Evolutionary conservation across 495 filamentous ascomycete species (phyloP).

Genomic region (Aspergillus coremiiformis): DNA sequence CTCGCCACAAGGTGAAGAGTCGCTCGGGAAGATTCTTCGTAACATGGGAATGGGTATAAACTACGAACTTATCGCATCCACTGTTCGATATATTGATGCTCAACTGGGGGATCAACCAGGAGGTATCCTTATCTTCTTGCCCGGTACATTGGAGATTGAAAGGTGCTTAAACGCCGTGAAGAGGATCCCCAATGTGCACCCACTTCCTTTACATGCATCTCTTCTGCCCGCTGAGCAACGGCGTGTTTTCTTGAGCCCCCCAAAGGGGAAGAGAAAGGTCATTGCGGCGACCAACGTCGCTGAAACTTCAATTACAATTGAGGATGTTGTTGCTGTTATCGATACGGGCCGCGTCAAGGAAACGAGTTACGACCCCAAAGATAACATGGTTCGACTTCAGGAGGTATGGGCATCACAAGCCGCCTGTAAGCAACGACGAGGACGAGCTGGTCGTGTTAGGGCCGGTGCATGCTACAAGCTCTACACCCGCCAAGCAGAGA

Average conservation of each 20-base stretch:
- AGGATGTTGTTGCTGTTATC: constrained; percentile 93
- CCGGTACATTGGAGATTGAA: constrained; percentile 79
- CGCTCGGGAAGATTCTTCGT: constrained; percentile 59
- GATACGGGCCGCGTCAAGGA: constrained; percentile 94
- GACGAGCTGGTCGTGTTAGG: constrained; percentile 85
- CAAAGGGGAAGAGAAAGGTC: constrained; percentile 77
- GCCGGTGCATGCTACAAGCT: constrained; percentile 93
- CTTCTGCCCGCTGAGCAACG: constrained; percentile 80
- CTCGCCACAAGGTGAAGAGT: constrained; percentile 32
- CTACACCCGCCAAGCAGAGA: constrained; percentile 77
- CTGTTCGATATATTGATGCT: constrained; percentile 70
- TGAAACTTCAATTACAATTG: constrained; percentile 96
- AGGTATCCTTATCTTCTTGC: constrained; percentile 90
- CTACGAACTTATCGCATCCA: constrained; percentile 77
- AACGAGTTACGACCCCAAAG: constrained; percentile 85
- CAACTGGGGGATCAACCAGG: constrained; percentile 63
- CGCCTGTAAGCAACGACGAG: constrained; percentile 93
- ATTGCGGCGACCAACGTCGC: constrained; percentile 94
- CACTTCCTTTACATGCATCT: constrained; percentile 86
- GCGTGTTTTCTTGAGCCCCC: constrained; percentile 71
- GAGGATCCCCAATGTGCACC: constrained; percentile 61
- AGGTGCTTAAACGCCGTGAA: constrained; percentile 66
- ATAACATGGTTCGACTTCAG: constrained; percentile 88
- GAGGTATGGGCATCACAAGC: constrained; percentile 94
- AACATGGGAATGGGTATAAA: constrained; percentile 82